Conservation (phyloP, 2,329 filamentous ascomycete genomes). For the Phaeomoniella chlamydospora region DNA sequence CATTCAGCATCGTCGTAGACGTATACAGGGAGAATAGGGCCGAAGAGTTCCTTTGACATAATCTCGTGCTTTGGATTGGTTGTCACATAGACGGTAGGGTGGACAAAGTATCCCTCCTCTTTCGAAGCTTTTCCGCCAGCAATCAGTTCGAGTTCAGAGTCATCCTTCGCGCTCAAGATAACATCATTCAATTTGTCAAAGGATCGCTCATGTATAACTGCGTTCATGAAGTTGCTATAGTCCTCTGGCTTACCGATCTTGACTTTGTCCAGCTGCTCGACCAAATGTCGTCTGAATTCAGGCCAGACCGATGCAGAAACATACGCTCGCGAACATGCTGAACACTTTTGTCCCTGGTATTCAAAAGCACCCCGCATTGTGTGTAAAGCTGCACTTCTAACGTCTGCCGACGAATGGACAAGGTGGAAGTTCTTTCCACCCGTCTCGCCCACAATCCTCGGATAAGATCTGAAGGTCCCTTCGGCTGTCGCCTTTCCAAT, state of each 20-base stretch:
- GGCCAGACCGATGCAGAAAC: conserved; percentile 11
- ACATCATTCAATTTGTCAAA: conserved; percentile 30
- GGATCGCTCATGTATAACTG: conserved; percentile 33
- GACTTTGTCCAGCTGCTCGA: conserved; percentile 9
- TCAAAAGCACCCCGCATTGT: conserved; percentile 36
- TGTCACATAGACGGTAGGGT: conserved; percentile 32
- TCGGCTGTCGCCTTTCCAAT: conserved; percentile 16
- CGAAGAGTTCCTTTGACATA: conserved; percentile 34
- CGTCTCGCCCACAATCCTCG: conserved; percentile 35
- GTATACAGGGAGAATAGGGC: conserved; percentile 30
- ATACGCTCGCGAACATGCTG: conserved; percentile 29
- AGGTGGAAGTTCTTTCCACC: conserved; percentile 40
- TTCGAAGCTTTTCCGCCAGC: conserved; percentile 29
- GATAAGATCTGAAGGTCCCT: conserved; percentile 21
- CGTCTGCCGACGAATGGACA: conserved; percentile 31
- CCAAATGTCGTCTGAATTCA: conserved; percentile 12
- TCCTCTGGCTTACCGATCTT: conserved; percentile 19
- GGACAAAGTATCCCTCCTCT: conserved; percentile 17
- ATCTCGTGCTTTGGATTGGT: conserved; percentile 27
- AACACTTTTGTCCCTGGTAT: conserved; percentile 39
- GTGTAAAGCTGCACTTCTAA: conserved; percentile 30
- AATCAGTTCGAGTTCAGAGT: conserved; percentile 27
- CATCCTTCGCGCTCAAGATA: conserved; percentile 31
- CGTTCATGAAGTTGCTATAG: conserved; percentile 27
- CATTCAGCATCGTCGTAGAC: conserved; percentile 34